phyloP scores from a whole-genome alignment of 768 basidiomycete species.

The Galerina sulciceps region DNA sequence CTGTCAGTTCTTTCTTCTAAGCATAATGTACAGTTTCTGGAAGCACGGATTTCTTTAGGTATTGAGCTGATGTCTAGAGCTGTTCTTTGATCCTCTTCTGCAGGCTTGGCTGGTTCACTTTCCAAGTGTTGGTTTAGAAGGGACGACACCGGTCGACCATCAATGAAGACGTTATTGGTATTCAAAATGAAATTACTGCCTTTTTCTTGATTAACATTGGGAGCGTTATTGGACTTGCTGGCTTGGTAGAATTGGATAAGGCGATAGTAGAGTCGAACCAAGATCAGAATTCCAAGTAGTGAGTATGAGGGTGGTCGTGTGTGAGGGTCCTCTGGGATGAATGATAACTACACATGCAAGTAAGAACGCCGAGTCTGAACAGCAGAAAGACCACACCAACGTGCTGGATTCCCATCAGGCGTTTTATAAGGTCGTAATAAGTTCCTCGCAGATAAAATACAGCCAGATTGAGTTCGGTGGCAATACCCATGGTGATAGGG shows the following conservation, averaged over 20 bases:
- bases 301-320: constrained; percentile 83
- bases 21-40: constrained; percentile 81
- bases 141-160: constrained; percentile 62
- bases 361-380: background rate
- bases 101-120: constrained; percentile 53
- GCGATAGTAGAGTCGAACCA: constrained; percentile 66
- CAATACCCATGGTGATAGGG: constrained; percentile 57
- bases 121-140: constrained; percentile 62
- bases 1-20: constrained; percentile 84
- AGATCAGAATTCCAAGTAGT: constrained; percentile 77
- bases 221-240: constrained; percentile 15
- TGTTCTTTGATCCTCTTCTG: constrained; percentile 74
- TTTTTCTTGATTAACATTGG: constrained; percentile 33
- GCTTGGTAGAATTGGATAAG: constrained; percentile 50
- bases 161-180: constrained; percentile 50
- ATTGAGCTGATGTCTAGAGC: constrained; percentile 63
- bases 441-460: constrained; percentile 79
- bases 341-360: constrained; percentile 61
- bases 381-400: constrained; percentile 38
- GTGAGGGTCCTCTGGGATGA: constrained; percentile 71
- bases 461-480: constrained; percentile 76
- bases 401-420: constrained; percentile 70
- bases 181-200: constrained; percentile 12
- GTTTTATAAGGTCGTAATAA: constrained; percentile 76
- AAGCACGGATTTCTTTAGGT: constrained; percentile 52